These are phyloP conservation scores for Phyllosticta citribraziliensis DNA, from an alignment of 2,329 filamentous ascomycete genomes.

Conservation along the genomic window DNA sequence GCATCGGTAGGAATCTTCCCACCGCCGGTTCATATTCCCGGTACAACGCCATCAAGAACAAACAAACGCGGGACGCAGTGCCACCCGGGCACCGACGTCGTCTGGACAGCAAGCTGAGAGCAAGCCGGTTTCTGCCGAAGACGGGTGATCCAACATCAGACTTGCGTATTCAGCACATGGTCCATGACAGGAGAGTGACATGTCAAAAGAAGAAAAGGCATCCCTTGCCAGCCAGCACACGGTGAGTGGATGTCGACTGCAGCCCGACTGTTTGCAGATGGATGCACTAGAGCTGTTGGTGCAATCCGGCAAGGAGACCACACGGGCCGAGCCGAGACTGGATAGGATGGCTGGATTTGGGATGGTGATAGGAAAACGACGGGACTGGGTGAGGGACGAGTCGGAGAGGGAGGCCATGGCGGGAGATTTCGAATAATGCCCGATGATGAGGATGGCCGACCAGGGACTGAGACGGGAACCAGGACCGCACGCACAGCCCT, in stretches of 20 bases:
- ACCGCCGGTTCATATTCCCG: neutral
- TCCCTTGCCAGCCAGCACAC: neutral
- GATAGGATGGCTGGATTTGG: neutral
- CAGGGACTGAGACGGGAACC: neutral
- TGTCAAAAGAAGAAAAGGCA: neutral
- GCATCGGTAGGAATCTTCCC: neutral
- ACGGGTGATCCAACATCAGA: neutral
- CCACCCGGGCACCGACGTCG: neutral
- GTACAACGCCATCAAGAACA: neutral
- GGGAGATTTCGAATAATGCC: neutral
- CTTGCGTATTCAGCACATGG: neutral
- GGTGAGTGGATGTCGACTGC: neutral
- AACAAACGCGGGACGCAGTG: neutral
- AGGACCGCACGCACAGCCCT: neutral
- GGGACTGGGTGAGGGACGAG: neutral
- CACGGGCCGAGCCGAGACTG: neutral
- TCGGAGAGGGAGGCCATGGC: neutral
- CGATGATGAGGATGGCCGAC: neutral
- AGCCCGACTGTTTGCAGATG: neutral
- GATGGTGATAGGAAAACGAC: neutral
- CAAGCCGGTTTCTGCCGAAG: neutral
- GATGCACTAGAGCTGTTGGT: neutral
- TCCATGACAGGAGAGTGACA: neutral
- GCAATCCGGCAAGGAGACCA: neutral
- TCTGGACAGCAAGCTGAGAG: neutral